These are phyloP conservation scores for Yamadazyma dushanensis DNA, from an alignment of 1,139 yeast genomes.

Conservation along the genomic window DNA sequence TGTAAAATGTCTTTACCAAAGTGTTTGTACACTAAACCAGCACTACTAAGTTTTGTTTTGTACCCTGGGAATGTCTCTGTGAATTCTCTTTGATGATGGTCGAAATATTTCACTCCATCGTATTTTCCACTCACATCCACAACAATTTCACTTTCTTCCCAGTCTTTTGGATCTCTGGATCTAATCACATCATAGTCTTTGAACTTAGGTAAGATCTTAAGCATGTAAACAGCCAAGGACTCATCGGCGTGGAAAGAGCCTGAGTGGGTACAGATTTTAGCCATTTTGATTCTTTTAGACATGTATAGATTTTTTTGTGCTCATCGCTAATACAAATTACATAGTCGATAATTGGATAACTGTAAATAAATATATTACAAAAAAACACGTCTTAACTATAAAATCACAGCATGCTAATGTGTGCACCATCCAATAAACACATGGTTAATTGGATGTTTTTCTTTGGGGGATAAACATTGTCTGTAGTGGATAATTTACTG, in stretches of 20 bases:
- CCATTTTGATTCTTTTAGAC: constrained; percentile 21
- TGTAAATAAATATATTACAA: constrained; percentile 1
- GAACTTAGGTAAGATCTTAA: constrained; percentile 70
- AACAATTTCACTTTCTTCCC: constrained; percentile 88
- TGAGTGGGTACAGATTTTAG: constrained; percentile 82
- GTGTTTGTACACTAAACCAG: constrained; percentile 92
- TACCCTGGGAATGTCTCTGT: constrained; percentile 36
- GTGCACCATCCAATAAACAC: constrained; percentile 32
- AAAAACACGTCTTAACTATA: constrained; percentile 1
- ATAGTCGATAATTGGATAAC: not conserved
- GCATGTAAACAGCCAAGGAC: constrained; percentile 90
- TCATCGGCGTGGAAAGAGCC: constrained; percentile 98
- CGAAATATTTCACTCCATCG: constrained; percentile 84
- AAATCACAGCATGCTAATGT: constrained; percentile 12
- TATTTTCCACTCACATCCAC: constrained; percentile 96
- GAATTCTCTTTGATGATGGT: constrained; percentile 86
- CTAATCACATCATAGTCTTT: constrained; percentile 69
- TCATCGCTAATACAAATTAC: constrained; percentile 4
- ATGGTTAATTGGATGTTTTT: constrained; percentile 36
- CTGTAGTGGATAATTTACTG: constrained; percentile 22
- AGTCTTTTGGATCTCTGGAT: constrained; percentile 76
- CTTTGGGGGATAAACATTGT: constrained; percentile 31
- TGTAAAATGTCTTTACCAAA: constrained; percentile 80
- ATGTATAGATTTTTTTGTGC: constrained; percentile 5
- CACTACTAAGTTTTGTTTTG: constrained; percentile 82